phyloP scores from a whole-genome alignment of 2,329 filamentous ascomycete species.

The Penicillium sp. region DNA sequence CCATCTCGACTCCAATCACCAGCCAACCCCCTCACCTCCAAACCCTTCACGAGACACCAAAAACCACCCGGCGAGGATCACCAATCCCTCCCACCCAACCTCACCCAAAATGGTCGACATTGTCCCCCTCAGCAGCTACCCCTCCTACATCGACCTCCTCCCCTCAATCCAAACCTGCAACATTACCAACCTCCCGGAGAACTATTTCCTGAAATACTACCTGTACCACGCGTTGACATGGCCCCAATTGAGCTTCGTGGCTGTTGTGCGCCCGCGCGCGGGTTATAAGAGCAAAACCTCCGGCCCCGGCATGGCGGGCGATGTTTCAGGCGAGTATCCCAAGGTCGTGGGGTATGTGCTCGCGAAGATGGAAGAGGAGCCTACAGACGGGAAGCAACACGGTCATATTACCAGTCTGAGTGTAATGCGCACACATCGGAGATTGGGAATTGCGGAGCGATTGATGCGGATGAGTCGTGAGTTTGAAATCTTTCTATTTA shows the following conservation, averaged over 20 bases:
- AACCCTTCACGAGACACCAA: background rate
- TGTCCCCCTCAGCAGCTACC: conserved; percentile 47
- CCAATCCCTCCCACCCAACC: background rate
- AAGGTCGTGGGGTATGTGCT: conserved; percentile 99
- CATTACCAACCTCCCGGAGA: conserved; percentile 97
- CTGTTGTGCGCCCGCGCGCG: conserved; percentile 81
- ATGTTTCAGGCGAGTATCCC: conserved; percentile 62
- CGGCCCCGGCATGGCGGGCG: conserved; percentile 20
- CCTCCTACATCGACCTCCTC: conserved; percentile 76
- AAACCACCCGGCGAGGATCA: background rate
- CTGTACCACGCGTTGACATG: conserved; percentile 97
- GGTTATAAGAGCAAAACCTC: conserved; percentile 69
- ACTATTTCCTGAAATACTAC: conserved; percentile 99
- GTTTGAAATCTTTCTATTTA: conserved; percentile 34
- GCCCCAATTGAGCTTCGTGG: conserved; percentile 96
- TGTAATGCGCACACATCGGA: conserved; percentile 92
- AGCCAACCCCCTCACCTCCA: background rate
- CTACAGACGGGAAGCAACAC: conserved; percentile 82
- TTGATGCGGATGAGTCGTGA: conserved; percentile 93
- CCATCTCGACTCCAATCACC: background rate
- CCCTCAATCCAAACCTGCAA: conserved; percentile 92
- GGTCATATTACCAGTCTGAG: conserved; percentile 94
- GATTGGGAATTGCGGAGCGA: conserved; percentile 92
- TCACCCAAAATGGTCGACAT: conserved; percentile 49
- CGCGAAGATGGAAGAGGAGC: conserved; percentile 99